A percentile compares a stretch with the other conserved stretches of the same genome.
These are phyloP conservation scores for Dioszegia aurantiaca DNA, from an alignment of 768 basidiomycete species.

Conservation along the genomic window DNA sequence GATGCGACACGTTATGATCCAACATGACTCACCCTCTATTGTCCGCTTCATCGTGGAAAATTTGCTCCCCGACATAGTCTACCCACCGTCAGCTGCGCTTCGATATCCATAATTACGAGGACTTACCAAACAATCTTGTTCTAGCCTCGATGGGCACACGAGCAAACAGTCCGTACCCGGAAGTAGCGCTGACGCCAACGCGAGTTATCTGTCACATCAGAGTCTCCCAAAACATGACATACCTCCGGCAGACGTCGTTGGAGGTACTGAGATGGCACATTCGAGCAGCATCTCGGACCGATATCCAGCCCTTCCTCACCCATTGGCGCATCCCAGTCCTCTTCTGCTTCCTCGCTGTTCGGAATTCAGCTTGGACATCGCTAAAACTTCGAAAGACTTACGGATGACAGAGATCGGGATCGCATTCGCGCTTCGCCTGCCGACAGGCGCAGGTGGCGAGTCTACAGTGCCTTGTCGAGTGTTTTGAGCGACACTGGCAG, in stretches of 20 bases:
- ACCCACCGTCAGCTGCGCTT: neutral
- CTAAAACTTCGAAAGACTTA: neutral
- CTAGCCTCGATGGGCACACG: neutral
- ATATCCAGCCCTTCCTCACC: too few relatives aligned
- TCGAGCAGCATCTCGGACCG: neutral
- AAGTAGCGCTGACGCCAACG: neutral
- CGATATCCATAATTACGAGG: neutral
- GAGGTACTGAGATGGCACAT: neutral
- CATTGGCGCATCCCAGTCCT: neutral
- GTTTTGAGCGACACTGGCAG: too few relatives aligned
- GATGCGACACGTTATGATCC: neutral
- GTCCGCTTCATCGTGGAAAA: neutral
- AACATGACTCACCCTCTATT: neutral
- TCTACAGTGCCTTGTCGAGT: neutral
- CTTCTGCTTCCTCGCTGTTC: neutral
- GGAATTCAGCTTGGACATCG: neutral
- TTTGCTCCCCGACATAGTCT: neutral
- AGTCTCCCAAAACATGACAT: neutral
- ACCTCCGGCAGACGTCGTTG: neutral
- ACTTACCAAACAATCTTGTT: neutral
- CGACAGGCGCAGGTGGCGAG: neutral
- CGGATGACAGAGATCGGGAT: slow-evolving; percentile 9
- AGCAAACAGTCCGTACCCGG: slow-evolving; percentile 1
- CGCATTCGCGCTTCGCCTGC: neutral
- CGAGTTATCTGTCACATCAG: neutral